Evolutionary conservation across 2,329 filamentous ascomycete genomes (phyloP), one percentile per base, ranked within the genome.

Genomic region (Ampelomyces quisqualis): DNA sequence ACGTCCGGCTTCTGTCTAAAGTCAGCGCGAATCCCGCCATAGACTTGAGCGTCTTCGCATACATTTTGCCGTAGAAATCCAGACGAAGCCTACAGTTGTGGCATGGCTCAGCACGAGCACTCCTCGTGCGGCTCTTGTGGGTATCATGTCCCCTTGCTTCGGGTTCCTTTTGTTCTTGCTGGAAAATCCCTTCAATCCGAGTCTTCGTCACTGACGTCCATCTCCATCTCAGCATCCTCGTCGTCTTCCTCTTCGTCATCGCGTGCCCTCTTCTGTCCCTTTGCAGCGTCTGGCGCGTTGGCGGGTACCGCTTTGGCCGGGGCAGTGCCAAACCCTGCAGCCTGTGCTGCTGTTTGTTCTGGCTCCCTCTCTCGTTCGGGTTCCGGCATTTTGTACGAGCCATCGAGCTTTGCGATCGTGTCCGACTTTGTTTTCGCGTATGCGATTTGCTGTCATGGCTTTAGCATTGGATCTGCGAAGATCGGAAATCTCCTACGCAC

Each of bases 381-480:
- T 32, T 75, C 72, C 10, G 88, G 82, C 55, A 87, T 78, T 62
- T 84, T 84, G 72, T 90, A 95, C 10, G 88, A 91, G 49, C 93
- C 93, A 54, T 95, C 90, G 38, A 98, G 82, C 69, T 95, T 95
- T 22, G 89, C 82, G 48, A 98, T 82, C 17, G 86, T 85, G 67
- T 95, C 79, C 3, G 90, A 96, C 64, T 91, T 91, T 42, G 84
- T 83, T 69, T 90, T 95, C 42, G 88, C 90, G 68, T 97, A 98
- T 53, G 85, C 77, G 56, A 98, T 90, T 80, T 84, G 87, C 91
- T 97, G 55, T 21, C 4, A n/a, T n/a, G n/a, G n/a, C n/a, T n/a
- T n/a, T n/a, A n/a, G n/a, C n/a, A n/a, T n/a, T n/a, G n/a, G n/a
- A n/a, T n/a, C n/a, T n/a, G n/a, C n/a, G n/a, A n/a, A n/a, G n/a